These are phyloP conservation scores for Bremia lactucae DNA, from an alignment of 352 stramenopile genomes.

Conservation along the genomic window DNA sequence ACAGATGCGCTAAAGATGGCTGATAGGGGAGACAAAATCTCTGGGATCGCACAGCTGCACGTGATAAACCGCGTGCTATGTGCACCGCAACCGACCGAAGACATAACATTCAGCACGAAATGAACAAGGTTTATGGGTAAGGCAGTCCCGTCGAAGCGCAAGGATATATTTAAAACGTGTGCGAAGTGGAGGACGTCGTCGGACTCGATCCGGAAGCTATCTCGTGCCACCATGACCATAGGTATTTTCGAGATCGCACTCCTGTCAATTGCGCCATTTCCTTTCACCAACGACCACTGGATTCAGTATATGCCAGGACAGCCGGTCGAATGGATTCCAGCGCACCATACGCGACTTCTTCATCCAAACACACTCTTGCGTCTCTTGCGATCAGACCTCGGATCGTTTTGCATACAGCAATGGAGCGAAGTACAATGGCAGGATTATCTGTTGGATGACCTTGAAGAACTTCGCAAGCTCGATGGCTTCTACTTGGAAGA, in stretches of 20 bases:
- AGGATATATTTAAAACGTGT: not conserved
- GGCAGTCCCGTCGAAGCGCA: not conserved
- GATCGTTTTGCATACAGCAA: not conserved
- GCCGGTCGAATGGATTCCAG: not conserved
- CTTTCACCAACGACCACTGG: not conserved
- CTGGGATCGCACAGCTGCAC: too few relatives aligned
- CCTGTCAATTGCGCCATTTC: too few relatives aligned
- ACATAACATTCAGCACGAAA: not conserved
- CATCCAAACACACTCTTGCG: too few relatives aligned
- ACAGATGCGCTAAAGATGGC: too few relatives aligned
- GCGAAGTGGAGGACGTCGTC: not conserved
- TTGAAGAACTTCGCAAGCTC: not conserved
- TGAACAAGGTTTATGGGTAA: not conserved
- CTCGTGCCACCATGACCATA: not conserved
- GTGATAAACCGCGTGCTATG: conserved; percentile 6
- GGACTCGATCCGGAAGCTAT: not conserved
- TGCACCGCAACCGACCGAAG: not conserved
- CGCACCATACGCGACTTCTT: not conserved
- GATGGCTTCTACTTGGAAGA: not conserved
- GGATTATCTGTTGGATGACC: not conserved
- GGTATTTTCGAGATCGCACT: too few relatives aligned
- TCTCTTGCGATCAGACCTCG: not conserved
- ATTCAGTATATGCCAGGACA: not conserved
- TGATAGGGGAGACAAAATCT: too few relatives aligned
- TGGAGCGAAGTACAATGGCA: not conserved